Conservation (phyloP, 306 rosid genomes). For the Corylus heterophylla region DNA sequence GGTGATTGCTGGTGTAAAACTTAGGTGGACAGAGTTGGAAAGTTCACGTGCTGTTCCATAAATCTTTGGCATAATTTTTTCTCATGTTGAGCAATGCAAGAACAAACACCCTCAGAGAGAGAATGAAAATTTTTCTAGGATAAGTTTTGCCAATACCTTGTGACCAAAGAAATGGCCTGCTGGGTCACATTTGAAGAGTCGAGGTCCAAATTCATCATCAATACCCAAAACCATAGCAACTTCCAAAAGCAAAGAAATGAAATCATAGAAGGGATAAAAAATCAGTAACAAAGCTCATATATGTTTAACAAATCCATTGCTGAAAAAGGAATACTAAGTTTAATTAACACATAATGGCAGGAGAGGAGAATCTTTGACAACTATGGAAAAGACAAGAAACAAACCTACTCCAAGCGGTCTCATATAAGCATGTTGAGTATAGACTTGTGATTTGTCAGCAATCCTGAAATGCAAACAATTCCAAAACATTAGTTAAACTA, state of each 20-base stretch:
- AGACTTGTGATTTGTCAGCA: constrained; percentile 96
- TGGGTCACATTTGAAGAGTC: constrained; percentile 91
- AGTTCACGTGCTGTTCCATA: neutral
- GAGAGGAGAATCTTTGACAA: neutral
- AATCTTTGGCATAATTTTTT: constrained; percentile 12
- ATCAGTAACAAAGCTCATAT: constrained; percentile 25
- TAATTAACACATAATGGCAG: neutral
- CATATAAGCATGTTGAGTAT: constrained; percentile 99
- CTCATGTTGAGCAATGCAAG: constrained; percentile 2
- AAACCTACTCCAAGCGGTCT: constrained; percentile 98
- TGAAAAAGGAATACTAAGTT: neutral
- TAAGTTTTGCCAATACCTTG: constrained; percentile 60
- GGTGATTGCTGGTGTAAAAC: neutral
- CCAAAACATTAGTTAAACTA: constrained; percentile 16
- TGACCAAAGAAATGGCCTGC: constrained; percentile 99
- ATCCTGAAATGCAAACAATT: constrained; percentile 59
- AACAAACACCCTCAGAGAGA: neutral
- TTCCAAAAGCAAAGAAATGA: constrained; percentile 36
- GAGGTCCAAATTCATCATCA: constrained; percentile 89
- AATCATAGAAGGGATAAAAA: constrained; percentile 14
- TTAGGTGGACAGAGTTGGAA: neutral
- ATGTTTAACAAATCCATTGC: neutral
- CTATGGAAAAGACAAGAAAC: constrained; percentile 28
- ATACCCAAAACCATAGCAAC: constrained; percentile 97
- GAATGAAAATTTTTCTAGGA: neutral